Evolutionary conservation across 768 basidiomycete species (phyloP).

Genomic region (Russula earlei): DNA sequence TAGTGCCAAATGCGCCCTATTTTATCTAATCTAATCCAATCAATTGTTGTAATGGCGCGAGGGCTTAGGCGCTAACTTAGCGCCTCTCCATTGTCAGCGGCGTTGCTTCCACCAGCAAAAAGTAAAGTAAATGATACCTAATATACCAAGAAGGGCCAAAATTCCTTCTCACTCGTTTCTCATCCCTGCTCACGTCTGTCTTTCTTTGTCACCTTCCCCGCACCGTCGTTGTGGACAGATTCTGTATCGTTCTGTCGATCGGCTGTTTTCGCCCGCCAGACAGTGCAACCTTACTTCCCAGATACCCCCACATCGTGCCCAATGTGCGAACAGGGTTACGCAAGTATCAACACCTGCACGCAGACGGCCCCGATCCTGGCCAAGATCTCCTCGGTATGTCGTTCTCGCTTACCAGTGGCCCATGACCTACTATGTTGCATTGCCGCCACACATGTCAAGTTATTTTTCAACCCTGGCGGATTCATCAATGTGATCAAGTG

Average conservation of each 20-base stretch:
- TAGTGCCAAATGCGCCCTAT: too few species aligned
- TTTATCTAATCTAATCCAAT: constrained; percentile 7
- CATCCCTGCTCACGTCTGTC: neutral
- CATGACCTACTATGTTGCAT: neutral
- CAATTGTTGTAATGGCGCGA: neutral
- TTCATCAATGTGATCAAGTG: constrained; percentile 57
- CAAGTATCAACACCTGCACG: constrained; percentile 46
- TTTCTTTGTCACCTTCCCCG: neutral
- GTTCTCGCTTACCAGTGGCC: neutral
- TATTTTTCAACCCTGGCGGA: constrained; percentile 56
- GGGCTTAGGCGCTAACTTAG: too few species aligned
- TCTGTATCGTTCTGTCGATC: neutral
- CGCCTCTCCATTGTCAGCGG: neutral
- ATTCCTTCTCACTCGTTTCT: constrained; percentile 3
- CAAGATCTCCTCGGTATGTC: constrained; percentile 43
- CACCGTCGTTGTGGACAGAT: neutral
- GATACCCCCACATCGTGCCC: constrained; percentile 47
- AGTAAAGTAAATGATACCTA: too few species aligned
- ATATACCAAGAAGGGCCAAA: too few species aligned
- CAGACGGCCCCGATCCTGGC: constrained; percentile 47
- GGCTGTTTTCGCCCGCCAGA: neutral
- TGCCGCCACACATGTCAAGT: constrained; percentile 27
- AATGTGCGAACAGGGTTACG: constrained; percentile 44
- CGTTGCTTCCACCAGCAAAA: neutral
- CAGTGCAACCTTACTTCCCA: constrained; percentile 39